Base-by-base conservation (phyloP, 805 yeast genomes). In the Kluyveromyces dobzhanskii region DNA sequence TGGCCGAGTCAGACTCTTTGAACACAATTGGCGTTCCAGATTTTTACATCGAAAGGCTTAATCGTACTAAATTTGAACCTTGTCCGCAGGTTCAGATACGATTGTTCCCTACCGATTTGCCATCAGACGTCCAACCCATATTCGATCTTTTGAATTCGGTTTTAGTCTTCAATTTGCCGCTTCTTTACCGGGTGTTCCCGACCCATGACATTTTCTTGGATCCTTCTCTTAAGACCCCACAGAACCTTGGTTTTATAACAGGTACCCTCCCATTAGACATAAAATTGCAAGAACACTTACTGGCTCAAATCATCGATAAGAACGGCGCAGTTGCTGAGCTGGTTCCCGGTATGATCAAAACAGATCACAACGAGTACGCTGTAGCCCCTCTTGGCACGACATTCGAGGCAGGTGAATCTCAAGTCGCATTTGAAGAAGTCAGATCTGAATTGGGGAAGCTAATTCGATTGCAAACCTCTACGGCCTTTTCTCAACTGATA, bases 201-300 rank as follows among this genome's bases (percentile, higher is more conserved):
- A 43, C 50, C 21, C 60, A 59, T 40, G 61, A 55, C 29, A 41
- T 59, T 6, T 54, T 59, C 39, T 43, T 45, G 29, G 48, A 53
- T 30, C 45, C 50, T 5, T 31, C 51, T 3, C 50, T 56, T 32
- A 44, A 50, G 27, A 45, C 46, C 17, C 21, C 54, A 2, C 59
- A 53, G 33, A 46, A 54, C 19, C 50, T 49, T 35, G 35, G 49
- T 13, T 57, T 44, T 35, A 46, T 54, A 31, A 44, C 51, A 30
- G 49, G 49, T 21, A 35, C 35, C 11, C 27, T 14, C 12, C 30
- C 30, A 11, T 6, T 27, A 7, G 30, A 27, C 30, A 27, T 27
- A 27, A n/a, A 27, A n/a, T 27, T n/a, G 5, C 30, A 27, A 14
- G 16, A 27, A 11, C 16, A 12, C 16, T 11, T 27, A 5, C n/a